phyloP scores from a whole-genome alignment of 176 grass and related monocot genomes.

The Oryza glumipatula region DNA sequence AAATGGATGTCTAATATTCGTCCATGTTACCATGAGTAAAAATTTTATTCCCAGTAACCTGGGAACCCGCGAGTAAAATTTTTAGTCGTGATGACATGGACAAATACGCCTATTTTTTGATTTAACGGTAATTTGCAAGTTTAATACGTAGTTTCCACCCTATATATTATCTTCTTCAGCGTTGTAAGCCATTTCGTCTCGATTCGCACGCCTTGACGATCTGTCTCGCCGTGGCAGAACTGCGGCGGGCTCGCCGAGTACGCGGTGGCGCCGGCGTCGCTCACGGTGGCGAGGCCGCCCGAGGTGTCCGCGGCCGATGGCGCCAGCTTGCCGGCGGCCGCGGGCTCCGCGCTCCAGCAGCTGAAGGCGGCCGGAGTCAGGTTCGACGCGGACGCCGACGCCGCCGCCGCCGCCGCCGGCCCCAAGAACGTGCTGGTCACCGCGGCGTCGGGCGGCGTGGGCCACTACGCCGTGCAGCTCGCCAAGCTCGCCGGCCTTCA shows the following conservation, averaged over 20 bases:
- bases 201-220: background rate
- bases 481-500: constrained; percentile 68
- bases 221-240: constrained; percentile 39
- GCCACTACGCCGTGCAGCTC: constrained; percentile 80
- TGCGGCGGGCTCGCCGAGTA: constrained; percentile 71
- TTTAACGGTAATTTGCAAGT: too few relatives aligned
- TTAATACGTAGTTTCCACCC: too few relatives aligned
- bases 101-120: too few relatives aligned
- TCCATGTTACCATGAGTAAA: too few relatives aligned
- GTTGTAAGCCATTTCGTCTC: constrained; percentile 16
- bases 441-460: constrained; percentile 83
- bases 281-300: constrained; percentile 54
- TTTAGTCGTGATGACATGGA: too few relatives aligned
- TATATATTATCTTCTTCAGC: background rate
- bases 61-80: too few relatives aligned
- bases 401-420: background rate
- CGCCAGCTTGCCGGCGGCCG: constrained; percentile 61
- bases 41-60: too few relatives aligned
- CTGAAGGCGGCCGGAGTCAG: constrained; percentile 55
- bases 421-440: constrained; percentile 71
- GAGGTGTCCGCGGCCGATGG: constrained; percentile 63
- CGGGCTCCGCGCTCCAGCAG: constrained; percentile 59
- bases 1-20: too few relatives aligned
- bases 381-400: constrained; percentile 50
- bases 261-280: constrained; percentile 44